Evolutionary conservation across 768 basidiomycete species (phyloP).

Genomic region (Pholiota molesta): DNA sequence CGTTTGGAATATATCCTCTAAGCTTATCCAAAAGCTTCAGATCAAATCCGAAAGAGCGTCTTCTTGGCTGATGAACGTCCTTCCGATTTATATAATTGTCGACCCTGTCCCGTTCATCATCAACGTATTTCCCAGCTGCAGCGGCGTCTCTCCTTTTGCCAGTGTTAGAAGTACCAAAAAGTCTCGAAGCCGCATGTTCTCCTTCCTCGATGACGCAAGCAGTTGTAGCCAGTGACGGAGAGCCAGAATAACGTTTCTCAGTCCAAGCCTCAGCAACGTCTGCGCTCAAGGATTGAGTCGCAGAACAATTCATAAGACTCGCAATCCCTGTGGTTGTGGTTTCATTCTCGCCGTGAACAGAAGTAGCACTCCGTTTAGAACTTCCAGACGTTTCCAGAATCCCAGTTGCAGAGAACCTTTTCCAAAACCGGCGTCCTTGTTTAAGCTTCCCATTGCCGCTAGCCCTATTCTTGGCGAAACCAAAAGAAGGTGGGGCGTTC

Average conservation of each 20-base stretch:
- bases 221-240: background rate
- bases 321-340: background rate
- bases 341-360: background rate
- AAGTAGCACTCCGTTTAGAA: background rate
- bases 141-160: background rate
- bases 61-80: conserved; percentile 1
- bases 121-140: background rate
- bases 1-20: background rate
- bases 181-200: conserved; percentile 22
- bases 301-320: background rate
- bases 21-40: background rate
- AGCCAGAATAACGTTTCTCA: conserved; percentile 4
- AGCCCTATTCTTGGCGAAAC: background rate
- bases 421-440: conserved; percentile 9
- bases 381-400: background rate
- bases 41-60: conserved; percentile 20
- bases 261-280: background rate
- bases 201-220: conserved; percentile 17
- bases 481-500: background rate
- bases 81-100: background rate
- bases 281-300: background rate
- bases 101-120: background rate
- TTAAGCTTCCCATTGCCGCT: background rate
- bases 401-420: conserved; percentile 10
- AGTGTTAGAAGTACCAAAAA: conserved; percentile 19